Base-by-base conservation (phyloP, 2,329 filamentous ascomycete species). In the Colletotrichum sp. region DNA sequence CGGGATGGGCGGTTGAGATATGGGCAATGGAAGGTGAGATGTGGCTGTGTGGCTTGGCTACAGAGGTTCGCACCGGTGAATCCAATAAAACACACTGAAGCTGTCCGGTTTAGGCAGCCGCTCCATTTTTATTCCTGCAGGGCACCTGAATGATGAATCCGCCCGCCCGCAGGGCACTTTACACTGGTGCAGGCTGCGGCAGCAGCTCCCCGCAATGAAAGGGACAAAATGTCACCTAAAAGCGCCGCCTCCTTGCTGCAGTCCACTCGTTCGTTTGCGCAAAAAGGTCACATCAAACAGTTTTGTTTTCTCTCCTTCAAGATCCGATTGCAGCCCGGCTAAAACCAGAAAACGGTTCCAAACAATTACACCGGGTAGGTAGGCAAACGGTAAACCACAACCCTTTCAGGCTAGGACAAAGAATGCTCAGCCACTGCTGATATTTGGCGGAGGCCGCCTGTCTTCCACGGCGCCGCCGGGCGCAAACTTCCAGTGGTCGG, bases 101-200 rank as follows among this genome's bases (percentile, higher is more conserved):
- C 70, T 74, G 28, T 76, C 74, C 74, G 74, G 24, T 69, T 65
- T 64, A 39, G 74, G 70, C 30, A 76, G 34, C 15, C 13, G 30
- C 2, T 12, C 68, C 72, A 39, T 6, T 63, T 59, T 7, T 60
- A n/a, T 28, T 24, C 6, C 43, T 52, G 43, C 43, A 21, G 43
- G 43, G 26, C 55, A 43, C 34, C 21, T 66, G 28, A 16, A 16
- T 18, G 36, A 39, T 39, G 36, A 61, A 18, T 39, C 21, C 32
- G 13, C 21, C 43, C 26, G 39, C 21, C 61, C 66, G 39, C 66
- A 64, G 36, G 24, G 28, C 67, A 32, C 60, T 63, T 52, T 52
- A 52, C 43, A 13, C 43, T 52, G 43, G 10, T 74, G 67, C 66
- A 70, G 21, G 26, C 18, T 18, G 24, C 55, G 1, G 28, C 34